phyloP scores from a whole-genome alignment of 345 rosid genomes.

The Gossypium raimondii region DNA sequence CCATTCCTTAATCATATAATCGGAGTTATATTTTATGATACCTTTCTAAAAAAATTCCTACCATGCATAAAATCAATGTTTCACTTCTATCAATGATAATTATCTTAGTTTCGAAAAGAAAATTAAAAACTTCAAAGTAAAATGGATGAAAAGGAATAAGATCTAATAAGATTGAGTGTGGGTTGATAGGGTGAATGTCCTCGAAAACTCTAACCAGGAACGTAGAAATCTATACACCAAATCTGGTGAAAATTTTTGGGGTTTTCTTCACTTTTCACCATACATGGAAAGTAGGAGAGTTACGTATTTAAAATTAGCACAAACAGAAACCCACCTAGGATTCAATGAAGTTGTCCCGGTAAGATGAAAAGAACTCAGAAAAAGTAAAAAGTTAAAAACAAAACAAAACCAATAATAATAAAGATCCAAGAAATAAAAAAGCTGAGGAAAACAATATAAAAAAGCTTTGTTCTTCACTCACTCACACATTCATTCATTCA shows the following conservation, averaged over 20 bases:
- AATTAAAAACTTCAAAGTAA: no score
- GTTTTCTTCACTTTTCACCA: conserved; percentile 34
- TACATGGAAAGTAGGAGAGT: conserved; percentile 26
- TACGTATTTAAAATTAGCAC: conserved; percentile 19
- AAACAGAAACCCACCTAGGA: conserved; percentile 34
- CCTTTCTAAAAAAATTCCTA: no score
- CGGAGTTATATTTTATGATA: no score
- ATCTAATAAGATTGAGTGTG: neutral
- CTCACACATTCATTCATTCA: no score
- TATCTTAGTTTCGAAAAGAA: no score
- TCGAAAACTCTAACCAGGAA: neutral
- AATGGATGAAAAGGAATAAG: neutral
- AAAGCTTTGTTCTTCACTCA: conserved; percentile 24
- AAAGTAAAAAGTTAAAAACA: neutral
- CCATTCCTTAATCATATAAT: no score
- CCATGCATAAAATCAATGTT: no score
- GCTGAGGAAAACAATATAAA: conserved; percentile 7
- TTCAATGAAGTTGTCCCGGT: conserved; percentile 31
- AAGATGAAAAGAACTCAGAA: neutral
- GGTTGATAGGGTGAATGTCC: neutral
- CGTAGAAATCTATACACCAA: conserved; percentile 11
- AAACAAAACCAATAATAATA: neutral
- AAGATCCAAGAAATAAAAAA: conserved; percentile 28
- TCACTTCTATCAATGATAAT: no score
- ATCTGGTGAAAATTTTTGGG: conserved; percentile 31